Percentiles rank a stretch among this genome's conserved stretches.
Evolutionary conservation across 2,329 filamentous ascomycete genomes (phyloP).

Genomic region (Aspergillus tanneri): DNA sequence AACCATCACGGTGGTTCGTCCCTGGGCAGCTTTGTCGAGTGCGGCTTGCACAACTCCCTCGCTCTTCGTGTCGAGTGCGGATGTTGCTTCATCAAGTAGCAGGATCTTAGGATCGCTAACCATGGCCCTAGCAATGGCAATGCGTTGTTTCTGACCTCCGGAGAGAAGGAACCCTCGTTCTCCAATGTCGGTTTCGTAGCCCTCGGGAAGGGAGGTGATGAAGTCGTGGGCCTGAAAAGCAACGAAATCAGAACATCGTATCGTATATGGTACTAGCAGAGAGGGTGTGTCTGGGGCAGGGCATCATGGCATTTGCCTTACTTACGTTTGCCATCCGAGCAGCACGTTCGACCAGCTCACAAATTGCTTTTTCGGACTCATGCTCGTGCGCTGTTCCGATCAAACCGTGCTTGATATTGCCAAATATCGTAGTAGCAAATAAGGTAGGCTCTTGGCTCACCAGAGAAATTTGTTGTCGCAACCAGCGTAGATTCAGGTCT

Average conservation of each 20-base stretch:
- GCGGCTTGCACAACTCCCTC: conserved; percentile 84
- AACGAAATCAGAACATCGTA: too few relatives aligned
- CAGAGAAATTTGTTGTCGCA: conserved; percentile 60
- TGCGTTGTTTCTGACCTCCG: conserved; percentile 89
- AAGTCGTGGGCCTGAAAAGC: conserved; percentile 89
- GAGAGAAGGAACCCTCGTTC: conserved; percentile 78
- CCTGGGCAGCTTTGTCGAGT: conserved; percentile 68
- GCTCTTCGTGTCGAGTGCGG: conserved; percentile 79
- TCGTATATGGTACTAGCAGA: too few relatives aligned
- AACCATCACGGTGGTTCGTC: conserved; percentile 37
- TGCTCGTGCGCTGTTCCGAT: conserved; percentile 54
- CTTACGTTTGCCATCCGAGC: too few relatives aligned
- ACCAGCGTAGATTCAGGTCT: conserved; percentile 58
- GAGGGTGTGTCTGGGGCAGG: too few relatives aligned
- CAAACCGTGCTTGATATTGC: conserved; percentile 65
- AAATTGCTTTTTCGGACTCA: background rate
- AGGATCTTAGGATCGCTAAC: conserved; percentile 78
- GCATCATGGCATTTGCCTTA: conserved; percentile 1
- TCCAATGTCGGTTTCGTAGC: conserved; percentile 82
- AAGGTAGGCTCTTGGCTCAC: conserved; percentile 84
- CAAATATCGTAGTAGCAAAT: conserved; percentile 76
- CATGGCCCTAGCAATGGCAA: conserved; percentile 78
- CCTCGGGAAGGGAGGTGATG: conserved; percentile 68
- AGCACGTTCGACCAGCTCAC: background rate
- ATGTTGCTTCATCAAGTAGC: conserved; percentile 86